Percentiles rank a stretch among this genome's conserved stretches.
Conservation (phyloP, 83 land plant species). For the Larix sibirica region DNA sequence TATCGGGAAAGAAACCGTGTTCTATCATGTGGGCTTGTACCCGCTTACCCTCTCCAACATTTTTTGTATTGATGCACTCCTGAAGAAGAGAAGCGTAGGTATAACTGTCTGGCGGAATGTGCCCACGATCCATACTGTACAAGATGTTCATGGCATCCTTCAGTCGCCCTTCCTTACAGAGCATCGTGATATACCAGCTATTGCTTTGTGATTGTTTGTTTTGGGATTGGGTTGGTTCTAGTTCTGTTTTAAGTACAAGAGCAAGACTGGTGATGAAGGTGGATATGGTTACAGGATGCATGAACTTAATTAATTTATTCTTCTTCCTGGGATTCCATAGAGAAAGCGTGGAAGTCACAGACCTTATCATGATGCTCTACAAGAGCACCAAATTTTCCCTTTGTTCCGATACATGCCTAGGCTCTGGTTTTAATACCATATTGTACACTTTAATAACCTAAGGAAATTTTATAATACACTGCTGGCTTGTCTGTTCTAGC, state of each 20-base stretch:
- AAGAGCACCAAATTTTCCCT: too few relatives aligned
- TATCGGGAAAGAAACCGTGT: conserved; percentile 21
- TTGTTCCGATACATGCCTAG: too few relatives aligned
- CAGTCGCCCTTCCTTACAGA: too few relatives aligned
- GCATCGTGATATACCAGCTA: too few relatives aligned
- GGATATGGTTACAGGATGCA: background rate
- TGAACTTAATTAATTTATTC: background rate
- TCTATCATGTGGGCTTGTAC: conserved; percentile 1
- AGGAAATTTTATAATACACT: too few relatives aligned
- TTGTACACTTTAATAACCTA: too few relatives aligned
- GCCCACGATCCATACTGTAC: too few relatives aligned
- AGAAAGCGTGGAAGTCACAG: background rate
- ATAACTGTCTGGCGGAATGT: too few relatives aligned
- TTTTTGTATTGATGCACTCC: background rate
- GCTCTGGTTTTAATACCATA: too few relatives aligned
- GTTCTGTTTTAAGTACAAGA: background rate
- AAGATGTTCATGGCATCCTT: too few relatives aligned
- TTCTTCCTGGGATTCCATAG: background rate
- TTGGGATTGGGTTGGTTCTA: background rate
- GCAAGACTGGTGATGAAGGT: background rate
- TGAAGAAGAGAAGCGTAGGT: background rate
- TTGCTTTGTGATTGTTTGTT: background rate
- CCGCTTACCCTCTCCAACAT: background rate
- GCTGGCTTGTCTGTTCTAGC: too few relatives aligned
- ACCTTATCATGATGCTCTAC: too few relatives aligned